phyloP scores from a whole-genome alignment of 2,329 filamentous ascomycete species.

The Colletotrichum filicis region DNA sequence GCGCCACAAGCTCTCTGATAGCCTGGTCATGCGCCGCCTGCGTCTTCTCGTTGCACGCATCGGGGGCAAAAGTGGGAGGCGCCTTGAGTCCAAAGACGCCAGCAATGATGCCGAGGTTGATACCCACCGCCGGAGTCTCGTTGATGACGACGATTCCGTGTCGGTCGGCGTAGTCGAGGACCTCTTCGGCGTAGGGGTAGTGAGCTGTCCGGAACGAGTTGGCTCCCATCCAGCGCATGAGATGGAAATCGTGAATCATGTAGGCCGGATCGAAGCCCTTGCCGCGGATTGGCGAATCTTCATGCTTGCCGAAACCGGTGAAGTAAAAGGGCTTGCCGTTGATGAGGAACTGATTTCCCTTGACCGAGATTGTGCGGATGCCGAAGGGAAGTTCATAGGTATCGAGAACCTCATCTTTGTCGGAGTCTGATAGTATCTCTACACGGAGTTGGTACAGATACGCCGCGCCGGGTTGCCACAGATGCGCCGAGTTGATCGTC shows the following conservation, averaged over 20 bases:
- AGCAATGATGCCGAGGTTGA: constrained; percentile 38
- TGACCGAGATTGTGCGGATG: constrained; percentile 38
- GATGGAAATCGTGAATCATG: constrained; percentile 45
- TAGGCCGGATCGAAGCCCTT: constrained; percentile 44
- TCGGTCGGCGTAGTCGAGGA: constrained; percentile 42
- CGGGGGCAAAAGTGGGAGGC: constrained; percentile 36
- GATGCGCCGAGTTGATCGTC: constrained; percentile 33
- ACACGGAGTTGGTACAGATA: constrained; percentile 41
- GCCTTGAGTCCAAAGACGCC: constrained; percentile 25
- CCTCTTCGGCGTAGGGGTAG: constrained; percentile 45
- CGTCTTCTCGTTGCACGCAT: constrained; percentile 35
- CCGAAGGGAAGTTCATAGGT: constrained; percentile 39
- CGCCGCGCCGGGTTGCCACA: constrained; percentile 42
- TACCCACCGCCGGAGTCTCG: constrained; percentile 42
- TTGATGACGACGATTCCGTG: constrained; percentile 43
- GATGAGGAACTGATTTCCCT: constrained; percentile 40
- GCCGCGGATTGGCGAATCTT: constrained; percentile 41
- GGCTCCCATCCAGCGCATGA: constrained; percentile 43
- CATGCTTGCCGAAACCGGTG: constrained; percentile 44
- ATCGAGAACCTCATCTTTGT: constrained; percentile 25
- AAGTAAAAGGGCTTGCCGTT: constrained; percentile 44
- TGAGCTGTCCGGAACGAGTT: constrained; percentile 46
- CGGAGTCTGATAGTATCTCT: constrained; percentile 31
- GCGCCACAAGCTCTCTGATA: constrained; percentile 39
- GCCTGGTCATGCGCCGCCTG: constrained; percentile 38